Conservation (phyloP, 495 filamentous ascomycete genomes). For the Hamigera avellanea region DNA sequence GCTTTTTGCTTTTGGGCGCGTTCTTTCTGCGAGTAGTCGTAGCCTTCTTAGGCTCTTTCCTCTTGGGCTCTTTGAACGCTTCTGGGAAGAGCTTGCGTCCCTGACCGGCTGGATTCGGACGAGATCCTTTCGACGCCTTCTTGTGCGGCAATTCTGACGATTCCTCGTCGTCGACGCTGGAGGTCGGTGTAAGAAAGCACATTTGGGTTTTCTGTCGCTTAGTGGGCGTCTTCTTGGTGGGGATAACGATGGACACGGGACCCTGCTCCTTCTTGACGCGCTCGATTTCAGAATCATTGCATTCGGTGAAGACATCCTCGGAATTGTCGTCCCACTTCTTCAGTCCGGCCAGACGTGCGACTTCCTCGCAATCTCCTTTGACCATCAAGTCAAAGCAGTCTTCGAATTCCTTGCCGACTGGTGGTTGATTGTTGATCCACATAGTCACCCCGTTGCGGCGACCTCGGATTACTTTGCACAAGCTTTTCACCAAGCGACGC, state of each 20-base stretch:
- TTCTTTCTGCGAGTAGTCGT: constrained; percentile 7
- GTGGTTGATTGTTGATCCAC: constrained; percentile 87
- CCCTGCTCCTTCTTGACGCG: constrained; percentile 19
- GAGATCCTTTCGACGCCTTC: constrained; percentile 6
- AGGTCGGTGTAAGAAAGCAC: constrained; percentile 54
- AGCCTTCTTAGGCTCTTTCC: constrained; percentile 11
- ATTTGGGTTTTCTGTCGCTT: constrained; percentile 21
- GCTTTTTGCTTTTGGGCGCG: constrained; percentile 13
- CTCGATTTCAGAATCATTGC: constrained; percentile 29
- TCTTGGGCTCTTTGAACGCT: constrained; percentile 19
- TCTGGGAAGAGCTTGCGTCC: constrained; percentile 17
- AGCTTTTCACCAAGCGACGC: constrained; percentile 74
- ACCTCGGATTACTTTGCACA: constrained; percentile 69
- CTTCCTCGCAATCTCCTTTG: constrained; percentile 74
- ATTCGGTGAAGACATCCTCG: constrained; percentile 31
- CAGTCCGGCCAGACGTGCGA: constrained; percentile 63
- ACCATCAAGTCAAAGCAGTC: constrained; percentile 89
- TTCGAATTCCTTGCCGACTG: constrained; percentile 72
- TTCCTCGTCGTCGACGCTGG: constrained; percentile 34
- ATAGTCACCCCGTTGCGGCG: constrained; percentile 82
- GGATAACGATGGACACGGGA: constrained; percentile 29
- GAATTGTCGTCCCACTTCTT: constrained; percentile 62
- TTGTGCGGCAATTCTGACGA: constrained; percentile 13
- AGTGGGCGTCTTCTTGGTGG: constrained; percentile 23
- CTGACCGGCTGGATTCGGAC: constrained; percentile 17